Percentiles rank a stretch among this genome's conserved stretches.
Evolutionary conservation across 352 stramenopile species (phyloP).

Genomic region (Ophiocytium majus): DNA sequence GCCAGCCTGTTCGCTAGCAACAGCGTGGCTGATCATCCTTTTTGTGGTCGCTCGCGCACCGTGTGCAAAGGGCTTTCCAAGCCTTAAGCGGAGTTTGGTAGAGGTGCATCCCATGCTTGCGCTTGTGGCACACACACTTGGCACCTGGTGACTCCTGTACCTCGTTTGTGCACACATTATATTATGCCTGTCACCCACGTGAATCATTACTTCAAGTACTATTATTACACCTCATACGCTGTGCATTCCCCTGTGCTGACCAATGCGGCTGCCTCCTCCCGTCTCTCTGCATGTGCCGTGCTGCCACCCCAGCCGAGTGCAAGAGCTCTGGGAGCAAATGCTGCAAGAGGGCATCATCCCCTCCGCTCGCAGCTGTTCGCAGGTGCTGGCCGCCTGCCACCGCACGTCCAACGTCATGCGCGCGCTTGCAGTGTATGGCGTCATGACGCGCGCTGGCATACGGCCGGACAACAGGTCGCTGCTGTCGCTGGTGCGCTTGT

Average conservation of each 20-base stretch:
- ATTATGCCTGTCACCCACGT: background rate
- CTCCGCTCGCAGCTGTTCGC: background rate
- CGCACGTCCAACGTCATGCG: background rate
- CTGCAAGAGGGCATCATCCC: background rate
- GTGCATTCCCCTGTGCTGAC: background rate
- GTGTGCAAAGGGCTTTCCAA: no score
- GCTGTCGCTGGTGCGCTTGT: conserved; percentile 39
- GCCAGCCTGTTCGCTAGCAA: background rate
- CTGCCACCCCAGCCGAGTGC: conserved; percentile 5
- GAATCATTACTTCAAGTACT: background rate
- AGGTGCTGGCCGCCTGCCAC: conserved; percentile 14
- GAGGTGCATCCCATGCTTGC: no score
- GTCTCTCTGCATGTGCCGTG: background rate
- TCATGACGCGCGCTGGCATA: conserved; percentile 30
- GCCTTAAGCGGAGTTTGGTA: no score
- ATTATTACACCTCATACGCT: background rate
- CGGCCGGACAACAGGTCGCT: conserved; percentile 37
- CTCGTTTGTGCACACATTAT: background rate
- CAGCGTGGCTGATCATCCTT: background rate
- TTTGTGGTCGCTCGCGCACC: no score
- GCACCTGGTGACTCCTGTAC: no score
- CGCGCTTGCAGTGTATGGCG: conserved; percentile 22
- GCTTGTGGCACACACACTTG: no score
- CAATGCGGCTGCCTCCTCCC: background rate
- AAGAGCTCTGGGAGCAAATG: conserved; percentile 25